Conservation (phyloP, 768 basidiomycete genomes). For the Epithele typhae region DNA sequence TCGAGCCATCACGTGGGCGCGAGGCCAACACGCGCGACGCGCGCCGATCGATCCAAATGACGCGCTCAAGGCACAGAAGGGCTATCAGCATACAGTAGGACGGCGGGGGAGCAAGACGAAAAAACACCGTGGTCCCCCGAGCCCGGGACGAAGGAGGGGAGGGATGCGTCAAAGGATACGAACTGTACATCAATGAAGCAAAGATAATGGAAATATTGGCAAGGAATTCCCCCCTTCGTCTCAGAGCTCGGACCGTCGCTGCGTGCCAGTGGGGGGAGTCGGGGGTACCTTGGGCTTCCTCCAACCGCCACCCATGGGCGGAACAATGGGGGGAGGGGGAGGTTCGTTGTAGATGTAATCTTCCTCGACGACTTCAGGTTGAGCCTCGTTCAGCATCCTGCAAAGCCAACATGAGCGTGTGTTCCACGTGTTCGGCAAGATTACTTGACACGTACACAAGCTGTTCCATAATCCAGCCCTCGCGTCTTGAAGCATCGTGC, state of each 20-base stretch:
- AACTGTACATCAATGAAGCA: constrained; percentile 40
- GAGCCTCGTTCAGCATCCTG: constrained; percentile 62
- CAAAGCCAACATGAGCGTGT: no score
- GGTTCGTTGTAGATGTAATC: constrained; percentile 58
- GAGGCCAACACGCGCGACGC: constrained; percentile 25
- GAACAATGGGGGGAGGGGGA: constrained; percentile 37
- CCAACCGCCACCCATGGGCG: constrained; percentile 43
- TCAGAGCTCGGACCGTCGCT: constrained; percentile 91
- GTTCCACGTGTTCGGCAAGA: no score
- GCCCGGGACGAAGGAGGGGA: constrained; percentile 79
- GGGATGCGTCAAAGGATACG: constrained; percentile 70
- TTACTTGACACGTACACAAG: constrained; percentile 74
- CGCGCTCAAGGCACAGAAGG: constrained; percentile 18
- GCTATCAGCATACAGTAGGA: constrained; percentile 39
- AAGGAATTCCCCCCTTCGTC: constrained; percentile 73
- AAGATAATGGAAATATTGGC: constrained; percentile 37
- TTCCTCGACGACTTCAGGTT: constrained; percentile 65
- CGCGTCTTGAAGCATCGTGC: constrained; percentile 82
- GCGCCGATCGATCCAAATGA: constrained; percentile 27
- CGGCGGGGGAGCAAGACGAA: constrained; percentile 69
- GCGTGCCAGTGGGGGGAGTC: constrained; percentile 49
- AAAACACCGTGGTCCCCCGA: constrained; percentile 82
- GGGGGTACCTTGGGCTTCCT: constrained; percentile 91
- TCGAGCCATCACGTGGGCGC: constrained; percentile 38
- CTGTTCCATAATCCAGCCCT: constrained; percentile 91